These are phyloP conservation scores for Thraustochytrium aureum DNA, from an alignment of 352 stramenopile genomes.

Conservation along the genomic window DNA sequence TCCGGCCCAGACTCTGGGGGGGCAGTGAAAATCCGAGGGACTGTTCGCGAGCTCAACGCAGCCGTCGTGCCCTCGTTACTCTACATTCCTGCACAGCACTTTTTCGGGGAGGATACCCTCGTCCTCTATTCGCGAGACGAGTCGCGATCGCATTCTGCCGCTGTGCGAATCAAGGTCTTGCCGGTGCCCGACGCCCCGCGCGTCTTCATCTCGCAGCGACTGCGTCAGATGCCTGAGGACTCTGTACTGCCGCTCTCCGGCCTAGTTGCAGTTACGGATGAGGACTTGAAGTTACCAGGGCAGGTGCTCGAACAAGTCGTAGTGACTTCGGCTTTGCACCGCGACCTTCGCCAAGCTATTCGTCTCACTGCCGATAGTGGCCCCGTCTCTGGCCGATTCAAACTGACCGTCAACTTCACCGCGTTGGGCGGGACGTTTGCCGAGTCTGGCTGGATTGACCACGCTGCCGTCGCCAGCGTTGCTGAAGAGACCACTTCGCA, in stretches of 20 bases:
- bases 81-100: background rate
- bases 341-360: constrained; percentile 21
- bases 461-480: background rate
- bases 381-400: background rate
- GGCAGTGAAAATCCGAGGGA: too few species aligned
- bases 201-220: background rate
- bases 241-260: background rate
- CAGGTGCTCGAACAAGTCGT: background rate
- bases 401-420: background rate
- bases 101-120: background rate
- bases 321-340: background rate
- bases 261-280: background rate
- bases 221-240: background rate
- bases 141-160: background rate
- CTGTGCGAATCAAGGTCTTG: background rate
- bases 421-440: constrained; percentile 2
- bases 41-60: background rate
- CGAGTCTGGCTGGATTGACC: constrained; percentile 3
- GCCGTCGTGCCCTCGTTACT: background rate
- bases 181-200: background rate
- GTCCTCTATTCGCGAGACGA: background rate
- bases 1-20: too few species aligned
- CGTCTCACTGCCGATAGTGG: constrained; percentile 13
- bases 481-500: background rate
- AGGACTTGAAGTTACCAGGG: background rate